Conservation (phyloP, 1,139 yeast genomes). For the Diutina scorzettiae region DNA sequence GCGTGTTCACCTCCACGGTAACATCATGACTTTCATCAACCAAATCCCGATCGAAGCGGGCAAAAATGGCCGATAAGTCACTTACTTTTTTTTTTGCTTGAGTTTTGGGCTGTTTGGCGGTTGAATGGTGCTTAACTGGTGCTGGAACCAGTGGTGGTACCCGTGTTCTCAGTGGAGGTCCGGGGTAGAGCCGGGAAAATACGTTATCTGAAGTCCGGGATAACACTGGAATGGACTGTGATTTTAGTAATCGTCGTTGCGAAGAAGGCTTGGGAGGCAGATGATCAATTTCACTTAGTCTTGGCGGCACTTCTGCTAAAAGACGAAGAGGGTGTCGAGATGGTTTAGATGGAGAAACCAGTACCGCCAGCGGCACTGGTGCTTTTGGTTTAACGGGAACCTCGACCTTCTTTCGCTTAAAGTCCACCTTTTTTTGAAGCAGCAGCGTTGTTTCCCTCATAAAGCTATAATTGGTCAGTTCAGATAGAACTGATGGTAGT, state of each 20-base stretch:
- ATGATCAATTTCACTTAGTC: background rate
- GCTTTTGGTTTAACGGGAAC: background rate
- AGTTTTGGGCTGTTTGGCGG: conserved; percentile 13
- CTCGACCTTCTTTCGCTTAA: background rate
- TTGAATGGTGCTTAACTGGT: too few species aligned
- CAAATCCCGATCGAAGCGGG: background rate
- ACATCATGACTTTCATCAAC: background rate
- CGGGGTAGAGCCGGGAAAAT: background rate
- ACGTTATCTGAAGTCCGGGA: background rate
- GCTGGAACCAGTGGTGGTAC: too few species aligned
- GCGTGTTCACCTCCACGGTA: background rate
- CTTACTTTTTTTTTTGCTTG: conserved; percentile 7
- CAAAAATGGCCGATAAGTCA: background rate
- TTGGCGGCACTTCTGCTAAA: background rate
- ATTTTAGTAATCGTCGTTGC: background rate
- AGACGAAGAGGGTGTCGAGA: background rate
- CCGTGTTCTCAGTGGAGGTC: conserved; percentile 3
- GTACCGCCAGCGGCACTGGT: conserved; percentile 3
- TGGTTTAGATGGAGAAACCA: background rate
- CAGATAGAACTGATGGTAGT: background rate
- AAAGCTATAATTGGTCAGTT: conserved; percentile 1
- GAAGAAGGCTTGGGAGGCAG: background rate
- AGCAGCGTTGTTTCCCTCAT: conserved; percentile 6
- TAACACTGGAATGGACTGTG: background rate
- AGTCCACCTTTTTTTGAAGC: conserved; percentile 5